Evolutionary conservation across 2,329 filamentous ascomycete genomes (phyloP).

Genomic region (Acarospora socialis): DNA sequence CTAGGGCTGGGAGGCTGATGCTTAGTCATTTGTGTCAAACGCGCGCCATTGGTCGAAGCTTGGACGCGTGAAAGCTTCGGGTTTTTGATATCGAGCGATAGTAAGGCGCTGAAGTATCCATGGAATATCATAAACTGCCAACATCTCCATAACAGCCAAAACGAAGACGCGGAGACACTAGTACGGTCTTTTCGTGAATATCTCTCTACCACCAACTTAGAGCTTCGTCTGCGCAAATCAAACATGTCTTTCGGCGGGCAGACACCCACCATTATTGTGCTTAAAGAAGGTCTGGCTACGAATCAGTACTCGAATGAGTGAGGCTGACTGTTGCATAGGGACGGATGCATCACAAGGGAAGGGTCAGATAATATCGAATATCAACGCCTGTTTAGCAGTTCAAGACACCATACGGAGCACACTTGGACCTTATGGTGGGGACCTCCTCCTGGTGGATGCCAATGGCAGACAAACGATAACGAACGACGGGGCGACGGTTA

Average conservation of each 20-base stretch:
- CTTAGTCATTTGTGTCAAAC: too few species aligned
- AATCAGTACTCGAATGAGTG: conserved; percentile 11
- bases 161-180: too few species aligned
- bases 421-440: conserved; percentile 89
- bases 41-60: too few species aligned
- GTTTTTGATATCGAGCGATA: too few species aligned
- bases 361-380: conserved; percentile 92
- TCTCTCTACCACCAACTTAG: too few species aligned
- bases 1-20: too few species aligned
- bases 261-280: conserved; percentile 93
- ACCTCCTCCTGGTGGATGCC: conserved; percentile 86
- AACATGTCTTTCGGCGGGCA: conserved; percentile 93
- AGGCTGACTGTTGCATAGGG: conserved; percentile 39
- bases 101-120: too few species aligned
- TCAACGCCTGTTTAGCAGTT: conserved; percentile 93
- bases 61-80: too few species aligned
- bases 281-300: conserved; percentile 69
- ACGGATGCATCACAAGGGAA: conserved; percentile 96
- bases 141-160: too few species aligned
- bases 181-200: too few species aligned
- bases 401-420: conserved; percentile 94
- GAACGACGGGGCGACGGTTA: conserved; percentile 96
- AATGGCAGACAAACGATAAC: conserved; percentile 97
- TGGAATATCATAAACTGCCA: too few species aligned
- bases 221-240: too few species aligned